Percentiles rank a stretch among this genome's conserved stretches.
phyloP scores from a whole-genome alignment of 1,284 basidiomycete genomes.

The Athelia psychrophila region DNA sequence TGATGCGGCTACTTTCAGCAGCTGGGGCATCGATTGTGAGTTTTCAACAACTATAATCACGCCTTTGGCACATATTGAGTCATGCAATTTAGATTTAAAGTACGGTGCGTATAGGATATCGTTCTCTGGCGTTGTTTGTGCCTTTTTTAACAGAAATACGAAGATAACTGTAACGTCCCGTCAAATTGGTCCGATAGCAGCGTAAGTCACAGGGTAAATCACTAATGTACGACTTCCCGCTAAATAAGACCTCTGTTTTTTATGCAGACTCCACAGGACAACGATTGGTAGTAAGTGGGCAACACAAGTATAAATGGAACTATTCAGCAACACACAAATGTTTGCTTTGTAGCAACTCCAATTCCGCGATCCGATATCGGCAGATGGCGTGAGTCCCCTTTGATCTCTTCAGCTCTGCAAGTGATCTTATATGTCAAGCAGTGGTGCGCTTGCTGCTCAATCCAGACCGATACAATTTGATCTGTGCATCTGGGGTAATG shows the following conservation, averaged over 20 bases:
- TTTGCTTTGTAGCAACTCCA: conserved; percentile 51
- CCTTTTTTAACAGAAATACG: not conserved
- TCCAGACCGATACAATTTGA: conserved; percentile 42
- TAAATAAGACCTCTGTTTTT: not conserved
- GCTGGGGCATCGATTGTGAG: conserved; percentile 53
- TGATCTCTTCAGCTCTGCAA: not conserved
- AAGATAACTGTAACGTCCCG: conserved; percentile 59
- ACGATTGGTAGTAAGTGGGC: conserved; percentile 52
- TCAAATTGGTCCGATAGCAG: conserved; percentile 45
- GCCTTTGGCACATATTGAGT: too few relatives aligned
- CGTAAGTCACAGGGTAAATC: conserved; percentile 24
- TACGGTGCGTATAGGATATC: conserved; percentile 33
- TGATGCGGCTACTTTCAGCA: conserved; percentile 48
- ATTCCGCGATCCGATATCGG: conserved; percentile 52
- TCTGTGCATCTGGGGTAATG: conserved; percentile 51
- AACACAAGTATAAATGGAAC: too few relatives aligned
- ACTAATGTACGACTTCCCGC: too few relatives aligned
- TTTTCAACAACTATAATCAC: conserved; percentile 2
- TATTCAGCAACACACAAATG: too few relatives aligned
- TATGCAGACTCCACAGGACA: conserved; percentile 23
- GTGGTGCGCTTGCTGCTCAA: conserved; percentile 39
- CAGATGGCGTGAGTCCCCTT: conserved; percentile 43
- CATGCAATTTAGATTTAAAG: conserved; percentile 38
- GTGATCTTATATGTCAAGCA: conserved; percentile 13
- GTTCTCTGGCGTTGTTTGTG: not conserved